Percentiles rank a stretch among this genome's conserved stretches.
phyloP scores from a whole-genome alignment of 345 rosid genomes.

The Anastatica hierochuntica region DNA sequence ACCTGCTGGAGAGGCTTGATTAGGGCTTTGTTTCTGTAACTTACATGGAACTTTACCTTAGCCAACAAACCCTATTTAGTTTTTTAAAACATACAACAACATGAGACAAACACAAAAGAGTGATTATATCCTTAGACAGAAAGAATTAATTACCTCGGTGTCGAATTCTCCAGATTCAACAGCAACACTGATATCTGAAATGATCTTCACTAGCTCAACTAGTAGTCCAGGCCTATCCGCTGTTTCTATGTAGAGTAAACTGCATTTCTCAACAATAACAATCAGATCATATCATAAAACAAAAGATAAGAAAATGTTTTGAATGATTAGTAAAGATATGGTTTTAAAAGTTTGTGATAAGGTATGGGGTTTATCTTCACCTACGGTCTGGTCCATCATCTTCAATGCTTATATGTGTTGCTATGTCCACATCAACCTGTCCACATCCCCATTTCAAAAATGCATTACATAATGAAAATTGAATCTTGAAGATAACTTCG shows the following conservation, averaged over 20 bases:
- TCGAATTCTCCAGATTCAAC: conserved; percentile 98
- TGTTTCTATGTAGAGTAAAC: conserved; percentile 82
- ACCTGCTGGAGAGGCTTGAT: conserved; percentile 96
- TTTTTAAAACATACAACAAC: conserved; percentile 2
- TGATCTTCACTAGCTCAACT: conserved; percentile 77
- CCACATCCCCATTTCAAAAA: no score
- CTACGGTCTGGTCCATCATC: conserved; percentile 84
- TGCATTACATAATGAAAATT: no score
- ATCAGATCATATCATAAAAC: no score
- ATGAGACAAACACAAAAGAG: not conserved
- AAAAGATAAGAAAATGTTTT: no score
- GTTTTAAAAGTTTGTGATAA: no score
- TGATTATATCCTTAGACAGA: no score
- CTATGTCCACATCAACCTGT: conserved; percentile 94
- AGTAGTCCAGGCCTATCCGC: conserved; percentile 92
- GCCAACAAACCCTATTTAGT: conserved; percentile 84
- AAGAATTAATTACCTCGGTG: conserved; percentile 84
- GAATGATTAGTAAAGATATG: not conserved
- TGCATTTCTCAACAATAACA: conserved; percentile 28
- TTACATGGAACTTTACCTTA: conserved; percentile 91
- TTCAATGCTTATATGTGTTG: conserved; percentile 51
- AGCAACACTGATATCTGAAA: conserved; percentile 63
- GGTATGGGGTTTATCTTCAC: conserved; percentile 34
- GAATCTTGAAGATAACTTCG: no score
- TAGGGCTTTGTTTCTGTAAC: conserved; percentile 70